These are phyloP conservation scores for Malbranchea cinnamomea DNA, from an alignment of 2,329 filamentous ascomycete genomes.

Conservation along the genomic window DNA sequence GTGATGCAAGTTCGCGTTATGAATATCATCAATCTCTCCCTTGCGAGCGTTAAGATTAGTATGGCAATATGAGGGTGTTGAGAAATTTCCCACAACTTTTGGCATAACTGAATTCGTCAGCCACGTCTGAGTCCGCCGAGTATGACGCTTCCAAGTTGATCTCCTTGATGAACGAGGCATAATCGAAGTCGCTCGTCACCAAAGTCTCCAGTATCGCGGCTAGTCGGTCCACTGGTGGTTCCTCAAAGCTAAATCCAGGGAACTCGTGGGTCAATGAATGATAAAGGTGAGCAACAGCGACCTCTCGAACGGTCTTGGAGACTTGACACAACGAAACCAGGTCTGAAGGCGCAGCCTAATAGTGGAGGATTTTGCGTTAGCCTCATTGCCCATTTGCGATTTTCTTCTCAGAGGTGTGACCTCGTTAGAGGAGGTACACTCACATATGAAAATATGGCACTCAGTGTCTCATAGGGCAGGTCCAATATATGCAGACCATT, in stretches of 20 bases:
- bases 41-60: too few species aligned
- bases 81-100: constrained; percentile 48
- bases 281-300: constrained; percentile 45
- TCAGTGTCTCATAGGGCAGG: constrained; percentile 19
- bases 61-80: constrained; percentile 44
- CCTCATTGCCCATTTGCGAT: too few species aligned
- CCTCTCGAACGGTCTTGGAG: constrained; percentile 41
- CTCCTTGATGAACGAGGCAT: constrained; percentile 42
- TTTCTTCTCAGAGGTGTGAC: too few species aligned
- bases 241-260: too few species aligned
- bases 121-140: constrained; percentile 38
- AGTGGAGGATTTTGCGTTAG: too few species aligned
- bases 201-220: constrained; percentile 47
- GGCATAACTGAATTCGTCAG: constrained; percentile 40
- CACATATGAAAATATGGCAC: constrained; percentile 19
- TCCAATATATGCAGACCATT: constrained; percentile 8
- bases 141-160: constrained; percentile 42
- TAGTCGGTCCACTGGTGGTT: constrained; percentile 38
- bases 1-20: too few species aligned
- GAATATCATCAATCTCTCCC: constrained; percentile 44
- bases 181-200: constrained; percentile 48
- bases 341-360: constrained; percentile 10
- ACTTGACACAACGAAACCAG: constrained; percentile 38
- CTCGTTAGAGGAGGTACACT: too few species aligned
- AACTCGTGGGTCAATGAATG: constrained; percentile 47